Evolutionary conservation across 352 stramenopile genomes (phyloP), one percentile per base, ranked within the genome.

Genomic region (Phytophthora pini): DNA sequence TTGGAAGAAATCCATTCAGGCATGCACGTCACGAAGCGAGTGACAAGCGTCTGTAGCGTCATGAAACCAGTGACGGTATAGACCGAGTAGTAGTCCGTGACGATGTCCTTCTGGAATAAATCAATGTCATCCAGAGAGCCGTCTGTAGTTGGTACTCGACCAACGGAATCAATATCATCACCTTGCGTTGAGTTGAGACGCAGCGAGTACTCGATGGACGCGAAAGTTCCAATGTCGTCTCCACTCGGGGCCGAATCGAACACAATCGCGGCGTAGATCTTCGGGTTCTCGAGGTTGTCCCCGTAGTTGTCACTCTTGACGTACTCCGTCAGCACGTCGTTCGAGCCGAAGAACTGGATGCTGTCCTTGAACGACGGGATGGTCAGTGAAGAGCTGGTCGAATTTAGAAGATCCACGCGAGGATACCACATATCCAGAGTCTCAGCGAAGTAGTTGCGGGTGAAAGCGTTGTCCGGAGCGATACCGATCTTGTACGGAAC

Each of bases 401-500:
- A 61, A 56, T 83, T 70, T 31, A 72, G n/a, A 11, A 82, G 36
- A 24, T 60, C 49, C 38, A 87, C 68, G 45, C 78, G 78, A n/a
- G 80, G 82, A 56, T 91, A 88, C 79, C 81, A 90, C 48, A 61
- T 17, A 1, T 63, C 49, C 50, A 88, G 73, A 5, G 77, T 76
- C 53, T 81, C 44, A 29, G 70, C 49, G 52, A 90, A 90, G 62
- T 90, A 90, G 26, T 77, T 59, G 27, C 76, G 63, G 31, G 81
- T 88, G 56, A 88, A 90, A 2, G 65, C 56, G n/a, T 66, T 77
- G 59, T 88, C 70, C 0, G 81, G 79, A 0, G 40, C 75, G 40
- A 90, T 84, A 1, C 39, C 81, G 55, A 88, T 72, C 62, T 90
- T 89, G 61, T 76, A 86, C 0, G 82, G 79, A 43, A 78, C 67